Evolutionary conservation across 768 basidiomycete genomes (phyloP), one percentile per base, ranked within the genome.

Genomic region (Psilocybe azurescens): DNA sequence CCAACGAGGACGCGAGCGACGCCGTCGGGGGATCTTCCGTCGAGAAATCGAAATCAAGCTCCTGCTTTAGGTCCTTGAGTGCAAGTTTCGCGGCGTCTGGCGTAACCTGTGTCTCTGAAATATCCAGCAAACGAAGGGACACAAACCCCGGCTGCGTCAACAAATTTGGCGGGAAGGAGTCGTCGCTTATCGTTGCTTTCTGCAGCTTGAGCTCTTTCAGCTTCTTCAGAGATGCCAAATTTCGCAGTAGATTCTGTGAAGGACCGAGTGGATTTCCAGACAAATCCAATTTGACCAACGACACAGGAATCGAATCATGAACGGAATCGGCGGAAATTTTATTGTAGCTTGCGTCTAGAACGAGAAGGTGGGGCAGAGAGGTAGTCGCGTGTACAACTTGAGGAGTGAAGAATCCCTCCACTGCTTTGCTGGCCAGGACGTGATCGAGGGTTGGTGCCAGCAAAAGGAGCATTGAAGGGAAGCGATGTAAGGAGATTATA

Each of bases 281-380:
- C 36, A 94, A 69, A 69, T 91, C 81, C 38, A 93, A 63, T 70
- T 86, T 90, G 36, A 77, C 70, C 16, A 94, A 67, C 10, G 77
- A 75, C 24, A 74, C 68, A 0, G 93, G 93, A 3, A 94, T 65
- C 52, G 64, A 55, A 46, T 74, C 65, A 67, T 91, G 85, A 64
- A 94, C 85, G 2, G 78, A 72, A 13, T 73, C 72, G 7, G 89
- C 84, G 2, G 74, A 67, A 36, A 95, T 79, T 61, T 82, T 81
- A 75, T 95, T 94, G 72, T 87, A 76, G 1, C 91, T 89, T 14
- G 78, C 86, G 53, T 93, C 80, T 24, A 95, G 78, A 20, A 74
- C 78, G n/a, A 81, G 65, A 47, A 95, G 86, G 52, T 83, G 81
- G 24, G 92, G 92, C 8, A 93, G 74, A 0, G 91, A 89, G 1